Evolutionary conservation across 2,329 filamentous ascomycete genomes (phyloP), one percentile per base, ranked within the genome.

Genomic region (Penicillium psychrosexuale): DNA sequence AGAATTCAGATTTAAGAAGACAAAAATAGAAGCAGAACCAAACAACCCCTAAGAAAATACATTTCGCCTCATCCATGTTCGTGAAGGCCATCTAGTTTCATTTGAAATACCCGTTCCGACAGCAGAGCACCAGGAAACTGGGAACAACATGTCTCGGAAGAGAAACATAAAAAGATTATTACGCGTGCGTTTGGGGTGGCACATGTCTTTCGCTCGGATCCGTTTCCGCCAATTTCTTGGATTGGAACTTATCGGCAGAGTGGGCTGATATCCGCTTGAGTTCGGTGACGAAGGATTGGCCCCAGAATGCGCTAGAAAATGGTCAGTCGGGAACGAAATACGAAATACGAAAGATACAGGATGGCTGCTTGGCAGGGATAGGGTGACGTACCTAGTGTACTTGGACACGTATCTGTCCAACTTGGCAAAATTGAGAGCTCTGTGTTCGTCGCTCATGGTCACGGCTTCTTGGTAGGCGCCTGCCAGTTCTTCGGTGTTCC

Each of bases 401-500:
- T 96, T 97, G 76, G 92, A 93, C 56, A 97, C 91, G 70, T 97
- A 97, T 75, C 90, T 90, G 70, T 94, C 89, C 56, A 99, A 80
- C 75, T 97, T 97, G 70, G 88, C 85, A 77, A 90, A 97, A 75
- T 97, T 97, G 54, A 87, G 80, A 57, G 87, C 85, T 50, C 91
- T 86, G 76, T 94, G 89, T 74, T 96, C 92, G 17, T 91, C 85
- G 50, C 88, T 88, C 91, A 97, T 97, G 51, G 92, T 96, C 40
- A 97, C 91, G n/a, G 93, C 91, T 62, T 96, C 91, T 73, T 97
- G 89, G 63, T 97, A 92, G 6, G 92, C 90, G 66, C 91, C 90
- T 38, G 93, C 92, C 36, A 97, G 80, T 73, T 97, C 93, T 70
- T 97, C 92, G 0, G 92, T 97, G 72, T 97, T 97, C 94, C 94